phyloP scores from a whole-genome alignment of 1,284 basidiomycete genomes.

The Porogramme epimiltina region DNA sequence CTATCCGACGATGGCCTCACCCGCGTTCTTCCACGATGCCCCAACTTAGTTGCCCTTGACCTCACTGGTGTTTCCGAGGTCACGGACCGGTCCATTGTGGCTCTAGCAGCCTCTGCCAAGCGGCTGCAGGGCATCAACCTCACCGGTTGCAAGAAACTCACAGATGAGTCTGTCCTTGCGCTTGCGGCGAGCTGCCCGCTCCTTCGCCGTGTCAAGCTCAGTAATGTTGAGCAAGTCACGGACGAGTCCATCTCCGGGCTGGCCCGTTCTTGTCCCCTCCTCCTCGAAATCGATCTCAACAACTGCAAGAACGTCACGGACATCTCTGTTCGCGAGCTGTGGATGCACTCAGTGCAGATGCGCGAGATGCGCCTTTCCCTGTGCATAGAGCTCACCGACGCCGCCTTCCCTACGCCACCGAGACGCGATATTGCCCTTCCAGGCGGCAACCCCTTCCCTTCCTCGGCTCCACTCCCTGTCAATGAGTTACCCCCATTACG shows the following conservation, averaged over 20 bases:
- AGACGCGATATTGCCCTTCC: slow-evolving; percentile 38
- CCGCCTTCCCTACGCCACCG: slow-evolving; percentile 80
- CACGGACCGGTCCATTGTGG: slow-evolving; percentile 71
- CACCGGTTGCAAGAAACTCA: slow-evolving; percentile 81
- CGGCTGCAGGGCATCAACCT: slow-evolving; percentile 94
- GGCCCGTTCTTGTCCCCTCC: slow-evolving; percentile 80
- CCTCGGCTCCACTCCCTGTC: slow-evolving; percentile 18
- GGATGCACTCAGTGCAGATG: slow-evolving; percentile 80
- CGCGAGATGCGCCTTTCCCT: slow-evolving; percentile 90
- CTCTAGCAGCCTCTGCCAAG: slow-evolving; percentile 71
- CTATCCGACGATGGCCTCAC: slow-evolving; percentile 73
- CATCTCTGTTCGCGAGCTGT: slow-evolving; percentile 79
- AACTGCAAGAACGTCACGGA: slow-evolving; percentile 83
- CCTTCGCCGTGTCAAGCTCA: slow-evolving; percentile 89
- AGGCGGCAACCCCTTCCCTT: slow-evolving; percentile 54
- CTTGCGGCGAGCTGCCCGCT: slow-evolving; percentile 77
- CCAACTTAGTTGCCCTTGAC: slow-evolving; percentile 88
- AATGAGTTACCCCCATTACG: slow-evolving; percentile 61
- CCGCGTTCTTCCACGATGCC: slow-evolving; percentile 70
- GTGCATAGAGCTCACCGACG: slow-evolving; percentile 80
- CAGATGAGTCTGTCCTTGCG: slow-evolving; percentile 77
- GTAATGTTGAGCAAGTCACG: slow-evolving; percentile 76
- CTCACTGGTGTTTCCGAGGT: slow-evolving; percentile 75
- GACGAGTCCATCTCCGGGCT: slow-evolving; percentile 81
- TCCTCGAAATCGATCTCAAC: slow-evolving; percentile 94